Conservation (phyloP, 352 stramenopile genomes). For the Paralagenidium karlingii region DNA sequence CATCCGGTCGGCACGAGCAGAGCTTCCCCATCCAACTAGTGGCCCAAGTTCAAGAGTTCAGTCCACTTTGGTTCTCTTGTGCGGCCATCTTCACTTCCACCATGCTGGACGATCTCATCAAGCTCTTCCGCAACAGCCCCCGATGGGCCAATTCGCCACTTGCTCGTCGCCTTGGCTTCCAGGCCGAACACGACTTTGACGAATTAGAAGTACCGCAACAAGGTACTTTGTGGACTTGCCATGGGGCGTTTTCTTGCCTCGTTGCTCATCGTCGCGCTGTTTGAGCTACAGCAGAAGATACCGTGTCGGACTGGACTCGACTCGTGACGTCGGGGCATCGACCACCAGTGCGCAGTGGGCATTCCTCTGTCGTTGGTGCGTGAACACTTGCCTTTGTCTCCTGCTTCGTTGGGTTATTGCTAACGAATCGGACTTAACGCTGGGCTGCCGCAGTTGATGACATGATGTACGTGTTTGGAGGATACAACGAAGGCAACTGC, state of each 20-base stretch:
- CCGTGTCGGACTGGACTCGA: slow-evolving; percentile 56
- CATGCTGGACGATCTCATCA: slow-evolving; percentile 22
- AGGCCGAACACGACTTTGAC: slow-evolving; percentile 33
- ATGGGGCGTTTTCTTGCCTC: background rate
- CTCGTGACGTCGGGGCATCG: slow-evolving; percentile 50
- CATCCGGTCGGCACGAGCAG: no score
- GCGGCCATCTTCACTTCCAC: no score
- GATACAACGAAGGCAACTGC: slow-evolving; percentile 79
- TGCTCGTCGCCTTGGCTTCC: slow-evolving; percentile 52
- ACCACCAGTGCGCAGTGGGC: slow-evolving; percentile 58
- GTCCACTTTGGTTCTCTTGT: no score
- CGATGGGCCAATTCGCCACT: slow-evolving; percentile 69
- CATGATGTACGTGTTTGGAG: slow-evolving; percentile 74
- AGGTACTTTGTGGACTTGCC: background rate
- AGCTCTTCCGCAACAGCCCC: slow-evolving; percentile 71
- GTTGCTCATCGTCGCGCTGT: background rate
- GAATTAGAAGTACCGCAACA: background rate
- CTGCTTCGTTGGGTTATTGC: background rate
- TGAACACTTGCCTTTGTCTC: no score
- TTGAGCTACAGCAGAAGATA: background rate
- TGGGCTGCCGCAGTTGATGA: slow-evolving; percentile 25
- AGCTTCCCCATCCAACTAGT: no score
- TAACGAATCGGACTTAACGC: background rate
- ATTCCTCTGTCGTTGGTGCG: slow-evolving; percentile 66
- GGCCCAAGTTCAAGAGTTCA: no score